Percentiles rank a stretch among this genome's conserved stretches.
Conservation (phyloP, 352 stramenopile genomes). For the Pythium volutum region DNA sequence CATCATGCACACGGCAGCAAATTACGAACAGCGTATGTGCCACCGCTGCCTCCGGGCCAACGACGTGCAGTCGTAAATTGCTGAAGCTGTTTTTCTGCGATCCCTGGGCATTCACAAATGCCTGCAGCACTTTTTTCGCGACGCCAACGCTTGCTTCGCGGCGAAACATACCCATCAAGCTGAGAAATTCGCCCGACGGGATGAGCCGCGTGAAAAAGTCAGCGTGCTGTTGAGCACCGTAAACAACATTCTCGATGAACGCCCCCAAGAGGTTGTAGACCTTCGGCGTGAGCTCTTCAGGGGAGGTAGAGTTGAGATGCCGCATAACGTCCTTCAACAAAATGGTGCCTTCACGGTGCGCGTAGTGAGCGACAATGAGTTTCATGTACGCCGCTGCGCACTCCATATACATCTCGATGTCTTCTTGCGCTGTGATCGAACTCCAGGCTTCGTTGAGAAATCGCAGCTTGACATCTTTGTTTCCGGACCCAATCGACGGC, state of each 20-base stretch:
- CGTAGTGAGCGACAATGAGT: constrained; percentile 82
- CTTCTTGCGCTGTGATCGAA: constrained; percentile 63
- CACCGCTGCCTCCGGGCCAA: constrained; percentile 69
- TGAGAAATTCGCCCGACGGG: constrained; percentile 68
- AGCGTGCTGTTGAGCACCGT: constrained; percentile 59
- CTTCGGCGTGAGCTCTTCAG: constrained; percentile 52
- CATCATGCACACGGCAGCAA: constrained; percentile 79
- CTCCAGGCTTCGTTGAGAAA: constrained; percentile 88
- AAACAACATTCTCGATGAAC: constrained; percentile 78
- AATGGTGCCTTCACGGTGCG: constrained; percentile 75
- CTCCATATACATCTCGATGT: constrained; percentile 79
- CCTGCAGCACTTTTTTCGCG: constrained; percentile 80
- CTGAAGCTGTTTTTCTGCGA: constrained; percentile 23
- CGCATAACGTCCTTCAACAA: constrained; percentile 86
- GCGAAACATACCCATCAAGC: constrained; percentile 86
- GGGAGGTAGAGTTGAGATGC: constrained; percentile 63
- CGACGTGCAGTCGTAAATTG: constrained; percentile 55
- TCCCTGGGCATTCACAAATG: constrained; percentile 46
- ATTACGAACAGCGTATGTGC: constrained; percentile 87
- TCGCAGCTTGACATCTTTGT: constrained; percentile 51
- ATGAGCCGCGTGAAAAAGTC: constrained; percentile 78
- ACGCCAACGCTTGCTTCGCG: constrained; percentile 75
- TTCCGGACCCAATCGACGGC: constrained; percentile 26
- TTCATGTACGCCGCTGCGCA: constrained; percentile 84
- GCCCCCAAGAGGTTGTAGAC: constrained; percentile 68